Evolutionary conservation across 2,329 filamentous ascomycete genomes (phyloP), one percentile per base, ranked within the genome.

Genomic region (Bimuria novae-zelandiae): DNA sequence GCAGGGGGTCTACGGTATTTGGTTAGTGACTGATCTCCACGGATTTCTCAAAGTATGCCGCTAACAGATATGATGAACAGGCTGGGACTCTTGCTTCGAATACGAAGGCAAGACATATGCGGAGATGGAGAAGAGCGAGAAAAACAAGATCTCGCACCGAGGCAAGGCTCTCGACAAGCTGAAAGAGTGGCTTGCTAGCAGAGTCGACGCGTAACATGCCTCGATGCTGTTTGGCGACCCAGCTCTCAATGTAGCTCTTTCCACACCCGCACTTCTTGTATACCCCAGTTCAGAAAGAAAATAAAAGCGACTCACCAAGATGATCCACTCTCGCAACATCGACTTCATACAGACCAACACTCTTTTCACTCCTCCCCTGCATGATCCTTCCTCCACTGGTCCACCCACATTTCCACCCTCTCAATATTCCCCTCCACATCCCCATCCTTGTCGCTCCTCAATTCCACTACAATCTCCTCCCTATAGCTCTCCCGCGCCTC

Each of bases 41-140:
- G n/a, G n/a, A n/a, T n/a, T n/a, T n/a, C n/a, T n/a, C n/a, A n/a
- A n/a, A n/a, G n/a, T n/a, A n/a, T n/a, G n/a, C n/a, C n/a, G n/a
- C n/a, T n/a, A n/a, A n/a, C n/a, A n/a, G n/a, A n/a, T n/a, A n/a
- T n/a, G n/a, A n/a, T n/a, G 11, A 19, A 50, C 22, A 96, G 92
- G 93, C 40, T 99, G 94, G 94, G 94, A 99, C 74, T 86, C 94
- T 2, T 88, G 96, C 60, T 99, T 99, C 67, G 94, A 99, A 77
- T 93, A 95, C 63, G 83, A 95, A 60, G 92, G 92, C 36, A 55
- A 67, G 76, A 99, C 94, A 78, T 88, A 96, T 72, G 94, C 94
- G 23, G 94, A 99, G 78, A 99, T 99, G 94, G 89, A 91, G 46
- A 92, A 89, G 75, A 77, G 73, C 8, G 84, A 86, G 71, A 95